A percentile compares a stretch with the other conserved stretches of the same genome.
These are phyloP conservation scores for Alopecurus myosuroides DNA, from an alignment of 176 grass and related monocot species.

Conservation along the genomic window DNA sequence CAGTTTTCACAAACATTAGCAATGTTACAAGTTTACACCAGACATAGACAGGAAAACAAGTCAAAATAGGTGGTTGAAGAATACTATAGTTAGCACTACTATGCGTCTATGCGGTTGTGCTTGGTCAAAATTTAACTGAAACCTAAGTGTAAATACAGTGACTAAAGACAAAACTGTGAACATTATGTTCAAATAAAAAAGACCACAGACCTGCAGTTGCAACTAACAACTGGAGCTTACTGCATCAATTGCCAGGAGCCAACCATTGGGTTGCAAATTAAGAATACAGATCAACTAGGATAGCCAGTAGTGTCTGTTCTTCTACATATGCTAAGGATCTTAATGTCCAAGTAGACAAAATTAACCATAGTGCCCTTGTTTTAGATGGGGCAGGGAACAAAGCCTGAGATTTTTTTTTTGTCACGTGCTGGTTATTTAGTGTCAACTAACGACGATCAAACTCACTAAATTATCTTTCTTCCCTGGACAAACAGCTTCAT, in stretches of 20 bases:
- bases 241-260: neutral
- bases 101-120: neutral
- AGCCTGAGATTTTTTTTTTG: neutral
- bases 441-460: neutral
- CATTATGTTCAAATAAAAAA: neutral
- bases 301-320: neutral
- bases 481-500: neutral
- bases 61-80: neutral
- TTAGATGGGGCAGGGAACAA: neutral
- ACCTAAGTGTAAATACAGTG: neutral
- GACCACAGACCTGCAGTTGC: neutral
- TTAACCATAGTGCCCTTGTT: neutral
- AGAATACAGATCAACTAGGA: neutral
- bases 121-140: neutral
- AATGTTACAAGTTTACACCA: neutral
- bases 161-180: neutral
- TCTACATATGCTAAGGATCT: neutral
- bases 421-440: neutral
- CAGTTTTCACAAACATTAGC: slow-evolving; percentile 10
- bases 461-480: neutral
- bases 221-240: neutral
- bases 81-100: neutral
- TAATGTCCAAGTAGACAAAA: neutral
- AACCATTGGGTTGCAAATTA: neutral
- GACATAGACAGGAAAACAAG: neutral